Percentiles rank a stretch among this genome's conserved stretches.
These are phyloP conservation scores for Zangia roseola DNA, from an alignment of 768 basidiomycete genomes.

Conservation along the genomic window DNA sequence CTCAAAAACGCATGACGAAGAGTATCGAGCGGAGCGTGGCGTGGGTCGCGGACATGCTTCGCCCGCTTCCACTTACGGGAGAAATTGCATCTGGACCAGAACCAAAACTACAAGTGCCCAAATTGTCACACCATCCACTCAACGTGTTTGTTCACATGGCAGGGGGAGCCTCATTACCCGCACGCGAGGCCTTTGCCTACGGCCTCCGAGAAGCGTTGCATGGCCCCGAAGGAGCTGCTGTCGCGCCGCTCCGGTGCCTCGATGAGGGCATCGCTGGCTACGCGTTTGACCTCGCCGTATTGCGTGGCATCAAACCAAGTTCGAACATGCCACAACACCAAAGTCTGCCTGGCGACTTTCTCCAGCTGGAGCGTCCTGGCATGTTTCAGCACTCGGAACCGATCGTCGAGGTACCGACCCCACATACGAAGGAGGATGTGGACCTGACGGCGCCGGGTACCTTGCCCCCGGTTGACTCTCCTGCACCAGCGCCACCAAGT, in stretches of 20 bases:
- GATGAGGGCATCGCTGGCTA: constrained; percentile 75
- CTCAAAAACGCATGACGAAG: constrained; percentile 77
- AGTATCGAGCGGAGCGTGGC: constrained; percentile 65
- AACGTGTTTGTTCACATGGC: constrained; percentile 69
- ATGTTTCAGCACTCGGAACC: constrained; percentile 15
- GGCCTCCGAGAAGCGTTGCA: constrained; percentile 55
- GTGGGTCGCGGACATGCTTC: constrained; percentile 63
- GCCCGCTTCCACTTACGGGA: constrained; percentile 18
- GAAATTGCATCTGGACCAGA: not conserved
- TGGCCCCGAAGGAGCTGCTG: constrained; percentile 50
- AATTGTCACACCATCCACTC: constrained; percentile 22
- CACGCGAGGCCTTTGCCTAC: constrained; percentile 63
- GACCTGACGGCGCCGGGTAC: constrained; percentile 1
- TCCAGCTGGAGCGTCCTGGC: constrained; percentile 10
- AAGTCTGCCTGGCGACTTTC: constrained; percentile 7
- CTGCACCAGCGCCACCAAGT: not conserved
- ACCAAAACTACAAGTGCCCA: not conserved
- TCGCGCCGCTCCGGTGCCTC: constrained; percentile 52
- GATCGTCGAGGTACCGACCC: constrained; percentile 9
- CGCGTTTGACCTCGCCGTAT: constrained; percentile 61
- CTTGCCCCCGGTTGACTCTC: not conserved
- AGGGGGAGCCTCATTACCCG: constrained; percentile 53
- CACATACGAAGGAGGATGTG: not conserved
- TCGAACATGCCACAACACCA: constrained; percentile 18
- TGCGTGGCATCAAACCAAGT: constrained; percentile 29